Percentiles rank a stretch among this genome's conserved stretches.
Conservation (phyloP, 371 early-diverging fungal genomes). For the Dinochytrium kinnereticum region DNA sequence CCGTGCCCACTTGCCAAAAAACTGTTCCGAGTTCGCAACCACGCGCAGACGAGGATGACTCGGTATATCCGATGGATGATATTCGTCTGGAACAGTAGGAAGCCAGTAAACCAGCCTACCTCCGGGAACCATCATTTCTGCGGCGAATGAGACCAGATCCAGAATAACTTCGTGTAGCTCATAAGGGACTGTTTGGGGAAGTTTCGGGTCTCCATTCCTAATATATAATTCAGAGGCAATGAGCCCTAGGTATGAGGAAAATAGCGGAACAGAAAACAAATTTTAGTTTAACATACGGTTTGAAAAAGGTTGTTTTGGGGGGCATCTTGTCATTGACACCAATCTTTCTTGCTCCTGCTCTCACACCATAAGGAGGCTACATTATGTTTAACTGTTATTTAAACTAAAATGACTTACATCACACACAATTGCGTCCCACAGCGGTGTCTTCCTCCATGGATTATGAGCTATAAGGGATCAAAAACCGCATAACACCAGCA, state of each 20-base stretch:
- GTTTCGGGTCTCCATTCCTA: constrained; percentile 55
- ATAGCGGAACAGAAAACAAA: background rate
- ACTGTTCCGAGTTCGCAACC: constrained; percentile 88
- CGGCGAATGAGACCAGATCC: constrained; percentile 88
- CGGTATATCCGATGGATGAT: constrained; percentile 80
- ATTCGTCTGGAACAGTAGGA: constrained; percentile 89
- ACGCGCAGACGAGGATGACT: constrained; percentile 80
- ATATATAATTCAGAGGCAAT: too few relatives aligned
- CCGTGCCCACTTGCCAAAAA: constrained; percentile 93
- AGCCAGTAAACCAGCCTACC: constrained; percentile 97
- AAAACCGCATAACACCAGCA: background rate
- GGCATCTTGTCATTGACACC: constrained; percentile 62
- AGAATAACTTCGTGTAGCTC: constrained; percentile 88
- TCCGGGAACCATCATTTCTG: constrained; percentile 74
- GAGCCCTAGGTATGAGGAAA: too few relatives aligned
- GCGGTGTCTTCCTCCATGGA: constrained; percentile 72
- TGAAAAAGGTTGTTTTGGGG: constrained; percentile 45
- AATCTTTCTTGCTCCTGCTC: constrained; percentile 94
- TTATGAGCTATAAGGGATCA: constrained; percentile 58
- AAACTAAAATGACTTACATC: constrained; percentile 46
- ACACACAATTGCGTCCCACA: constrained; percentile 68
- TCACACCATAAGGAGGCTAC: constrained; percentile 96
- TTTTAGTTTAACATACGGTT: constrained; percentile 58
- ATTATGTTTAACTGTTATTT: background rate
- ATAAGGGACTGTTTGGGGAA: constrained; percentile 91